Percentiles rank a stretch among this genome's conserved stretches.
Conservation (phyloP, 148 eudicot genomes). For the Heliamphora exappendiculata region DNA sequence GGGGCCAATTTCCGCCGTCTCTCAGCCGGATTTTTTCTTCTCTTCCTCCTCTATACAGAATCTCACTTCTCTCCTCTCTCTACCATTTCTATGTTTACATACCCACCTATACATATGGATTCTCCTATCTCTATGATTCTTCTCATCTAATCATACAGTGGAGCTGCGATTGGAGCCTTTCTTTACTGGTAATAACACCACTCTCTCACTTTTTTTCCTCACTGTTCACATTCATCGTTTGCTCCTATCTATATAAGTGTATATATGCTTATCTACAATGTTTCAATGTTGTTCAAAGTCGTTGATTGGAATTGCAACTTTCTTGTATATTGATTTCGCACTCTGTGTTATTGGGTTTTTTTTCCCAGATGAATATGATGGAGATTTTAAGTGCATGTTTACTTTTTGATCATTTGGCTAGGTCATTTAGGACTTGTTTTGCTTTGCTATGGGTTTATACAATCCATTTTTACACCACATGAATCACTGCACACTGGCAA, state of each 20-base stretch:
- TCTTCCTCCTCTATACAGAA: not conserved
- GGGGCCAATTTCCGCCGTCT: constrained; percentile 9
- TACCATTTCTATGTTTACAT: not conserved
- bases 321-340: not conserved
- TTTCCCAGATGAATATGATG: not conserved
- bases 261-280: not conserved
- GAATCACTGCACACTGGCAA: not conserved
- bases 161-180: constrained; percentile 13
- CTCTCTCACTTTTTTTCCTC: not conserved
- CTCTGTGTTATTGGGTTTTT: not conserved
- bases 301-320: not conserved
- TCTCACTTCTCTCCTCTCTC: not conserved
- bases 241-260: not conserved
- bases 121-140: not conserved
- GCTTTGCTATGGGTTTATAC: not conserved
- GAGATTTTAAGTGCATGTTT: not conserved
- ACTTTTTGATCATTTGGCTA: not conserved
- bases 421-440: not conserved
- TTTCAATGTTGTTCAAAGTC: not conserved
- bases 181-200: not conserved
- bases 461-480: not conserved
- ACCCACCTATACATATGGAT: not conserved
- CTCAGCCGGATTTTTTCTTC: constrained; percentile 7
- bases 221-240: not conserved
- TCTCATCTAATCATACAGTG: not conserved